These are phyloP conservation scores for Saccharomyces pastorianus DNA, from an alignment of 1,139 yeast species.

Conservation along the genomic window DNA sequence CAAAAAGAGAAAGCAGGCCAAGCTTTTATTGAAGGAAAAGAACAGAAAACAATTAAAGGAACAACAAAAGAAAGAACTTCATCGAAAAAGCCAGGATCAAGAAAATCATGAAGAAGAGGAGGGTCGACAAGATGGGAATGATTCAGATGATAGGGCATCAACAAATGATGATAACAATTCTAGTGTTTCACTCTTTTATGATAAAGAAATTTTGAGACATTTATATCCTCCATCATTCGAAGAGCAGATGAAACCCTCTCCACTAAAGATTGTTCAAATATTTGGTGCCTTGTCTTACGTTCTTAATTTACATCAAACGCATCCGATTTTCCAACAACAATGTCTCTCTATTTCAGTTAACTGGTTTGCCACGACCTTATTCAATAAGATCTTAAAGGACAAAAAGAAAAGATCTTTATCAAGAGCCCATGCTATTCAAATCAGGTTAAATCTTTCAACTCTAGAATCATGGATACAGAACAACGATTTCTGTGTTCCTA, in stretches of 20 bases:
- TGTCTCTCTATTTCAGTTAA: slow-evolving; percentile 71
- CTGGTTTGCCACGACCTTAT: slow-evolving; percentile 65
- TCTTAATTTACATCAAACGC: slow-evolving; percentile 71
- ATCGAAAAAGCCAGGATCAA: background rate
- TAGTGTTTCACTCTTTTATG: slow-evolving; percentile 36
- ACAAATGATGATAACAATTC: slow-evolving; percentile 3
- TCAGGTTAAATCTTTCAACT: slow-evolving; percentile 74
- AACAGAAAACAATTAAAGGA: slow-evolving; percentile 7
- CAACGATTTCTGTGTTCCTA: slow-evolving; percentile 44
- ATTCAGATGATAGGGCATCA: slow-evolving; percentile 3
- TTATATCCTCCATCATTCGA: slow-evolving; percentile 61
- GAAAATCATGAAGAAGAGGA: slow-evolving; percentile 3
- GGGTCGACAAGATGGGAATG: slow-evolving; percentile 1
- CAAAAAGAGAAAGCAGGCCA: slow-evolving; percentile 40
- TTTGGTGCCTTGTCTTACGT: slow-evolving; percentile 85
- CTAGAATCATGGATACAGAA: slow-evolving; percentile 90
- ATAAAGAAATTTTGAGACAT: slow-evolving; percentile 54
- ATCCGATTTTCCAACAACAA: slow-evolving; percentile 66
- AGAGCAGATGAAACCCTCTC: slow-evolving; percentile 76
- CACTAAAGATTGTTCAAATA: slow-evolving; percentile 75
- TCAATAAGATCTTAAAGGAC: slow-evolving; percentile 62
- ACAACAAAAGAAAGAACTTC: slow-evolving; percentile 8
- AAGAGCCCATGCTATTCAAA: slow-evolving; percentile 80
- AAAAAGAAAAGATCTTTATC: slow-evolving; percentile 55
- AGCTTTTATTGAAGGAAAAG: slow-evolving; percentile 12